phyloP scores from a whole-genome alignment of 1,284 basidiomycete genomes.

The Schizophyllum amplum region DNA sequence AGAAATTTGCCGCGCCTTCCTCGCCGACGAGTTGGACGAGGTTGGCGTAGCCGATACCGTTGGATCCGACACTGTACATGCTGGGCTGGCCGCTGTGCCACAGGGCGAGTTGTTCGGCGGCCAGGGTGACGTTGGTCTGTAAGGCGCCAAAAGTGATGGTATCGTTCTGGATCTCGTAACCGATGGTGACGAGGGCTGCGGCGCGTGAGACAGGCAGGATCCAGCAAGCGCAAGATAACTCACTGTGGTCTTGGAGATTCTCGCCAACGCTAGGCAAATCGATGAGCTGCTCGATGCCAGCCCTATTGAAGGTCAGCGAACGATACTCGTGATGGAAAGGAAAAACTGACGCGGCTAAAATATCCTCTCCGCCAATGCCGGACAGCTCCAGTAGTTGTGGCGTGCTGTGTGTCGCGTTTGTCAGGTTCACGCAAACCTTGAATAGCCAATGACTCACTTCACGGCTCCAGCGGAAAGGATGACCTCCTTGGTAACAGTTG shows the following conservation, averaged over 20 bases:
- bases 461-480: slow-evolving; percentile 7
- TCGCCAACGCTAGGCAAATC: neutral
- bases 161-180: neutral
- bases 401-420: slow-evolving; percentile 1
- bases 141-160: neutral
- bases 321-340: neutral
- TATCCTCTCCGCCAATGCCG: slow-evolving; percentile 5
- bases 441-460: neutral
- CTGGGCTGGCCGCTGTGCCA: neutral
- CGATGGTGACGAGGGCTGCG: neutral
- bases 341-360: neutral
- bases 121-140: neutral
- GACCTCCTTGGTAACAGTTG: slow-evolving; percentile 1
- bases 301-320: neutral
- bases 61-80: neutral
- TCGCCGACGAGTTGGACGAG: neutral
- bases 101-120: neutral
- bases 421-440: neutral
- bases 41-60: neutral
- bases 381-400: slow-evolving; percentile 10
- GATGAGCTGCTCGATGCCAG: neutral
- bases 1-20: neutral
- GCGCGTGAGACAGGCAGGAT: neutral
- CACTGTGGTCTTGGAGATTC: neutral
- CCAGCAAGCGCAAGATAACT: neutral